Conservation (phyloP, 2,329 filamentous ascomycete species). For the Cadophora gregata region DNA sequence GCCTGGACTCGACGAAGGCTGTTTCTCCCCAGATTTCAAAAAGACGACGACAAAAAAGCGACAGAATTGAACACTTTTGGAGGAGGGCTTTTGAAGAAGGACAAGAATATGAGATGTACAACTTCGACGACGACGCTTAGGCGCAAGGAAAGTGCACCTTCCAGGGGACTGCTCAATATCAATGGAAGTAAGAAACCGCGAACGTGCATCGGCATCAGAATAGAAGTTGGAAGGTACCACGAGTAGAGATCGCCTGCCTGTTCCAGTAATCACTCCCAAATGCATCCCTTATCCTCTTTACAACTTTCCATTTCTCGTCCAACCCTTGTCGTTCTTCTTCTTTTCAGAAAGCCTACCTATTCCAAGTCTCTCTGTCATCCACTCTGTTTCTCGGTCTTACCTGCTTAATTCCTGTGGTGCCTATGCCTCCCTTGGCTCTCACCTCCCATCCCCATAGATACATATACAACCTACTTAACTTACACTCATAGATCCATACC, state of each 20-base stretch:
- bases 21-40: background rate
- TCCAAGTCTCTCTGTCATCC: too few relatives aligned
- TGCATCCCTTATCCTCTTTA: background rate
- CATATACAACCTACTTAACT: background rate
- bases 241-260: background rate
- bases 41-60: background rate
- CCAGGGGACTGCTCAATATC: background rate
- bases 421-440: too few relatives aligned
- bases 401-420: too few relatives aligned
- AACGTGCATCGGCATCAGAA: background rate
- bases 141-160: background rate
- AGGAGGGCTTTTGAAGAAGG: background rate
- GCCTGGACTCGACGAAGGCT: background rate
- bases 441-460: too few relatives aligned
- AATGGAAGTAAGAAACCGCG: too few relatives aligned
- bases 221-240: background rate
- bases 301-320: too few relatives aligned
- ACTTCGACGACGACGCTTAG: background rate
- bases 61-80: too few relatives aligned
- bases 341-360: background rate
- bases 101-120: background rate
- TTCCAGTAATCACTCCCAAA: background rate
- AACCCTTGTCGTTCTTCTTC: background rate
- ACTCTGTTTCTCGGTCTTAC: too few relatives aligned
- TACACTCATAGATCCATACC: too few relatives aligned